These are phyloP conservation scores for Venturiaceae sp. DNA, from an alignment of 2,329 filamentous ascomycete genomes.

Conservation along the genomic window DNA sequence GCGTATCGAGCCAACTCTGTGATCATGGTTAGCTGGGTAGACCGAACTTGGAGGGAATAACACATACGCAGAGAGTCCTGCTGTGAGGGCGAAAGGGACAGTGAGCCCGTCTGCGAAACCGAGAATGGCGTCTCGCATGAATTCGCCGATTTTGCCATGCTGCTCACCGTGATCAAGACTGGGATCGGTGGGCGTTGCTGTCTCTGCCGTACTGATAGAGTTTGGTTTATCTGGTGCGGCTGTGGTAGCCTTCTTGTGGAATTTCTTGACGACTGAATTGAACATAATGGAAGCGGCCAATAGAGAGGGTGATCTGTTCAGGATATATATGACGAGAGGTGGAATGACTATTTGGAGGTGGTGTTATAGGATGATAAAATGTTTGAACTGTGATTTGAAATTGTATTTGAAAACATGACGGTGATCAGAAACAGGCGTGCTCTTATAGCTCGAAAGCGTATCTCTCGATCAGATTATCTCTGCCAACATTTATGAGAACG, in stretches of 20 bases:
- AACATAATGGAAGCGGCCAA: not conserved
- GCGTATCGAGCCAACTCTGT: conserved; percentile 16
- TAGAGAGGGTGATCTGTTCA: not conserved
- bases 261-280: not conserved
- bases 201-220: not conserved
- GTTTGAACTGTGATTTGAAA: no score
- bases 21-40: not conserved
- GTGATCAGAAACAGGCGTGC: not conserved
- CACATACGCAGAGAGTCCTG: conserved; percentile 49
- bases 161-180: conserved; percentile 2
- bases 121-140: conserved; percentile 49
- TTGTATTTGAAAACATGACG: not conserved
- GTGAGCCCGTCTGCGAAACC: conserved; percentile 72
- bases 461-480: not conserved
- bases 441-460: not conserved
- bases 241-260: not conserved
- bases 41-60: no score
- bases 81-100: conserved; percentile 69
- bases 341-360: not conserved
- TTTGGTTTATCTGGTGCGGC: not conserved
- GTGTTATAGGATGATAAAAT: not conserved
- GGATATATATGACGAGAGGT: not conserved
- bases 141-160: conserved; percentile 1
- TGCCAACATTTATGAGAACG: not conserved
- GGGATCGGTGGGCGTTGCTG: not conserved